Percentiles rank a stretch among this genome's conserved stretches.
phyloP scores from a whole-genome alignment of 306 rosid species.

The Cucumis sativus region Cucumber_9930_V3 NC_026659.2:26078501-26079000 shows the following conservation, averaged over 20 bases:
- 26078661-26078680: conserved; percentile 80
- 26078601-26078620: conserved; percentile 86
- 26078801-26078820: not conserved
- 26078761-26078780: conserved; percentile 42
- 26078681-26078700: conserved; percentile 73
- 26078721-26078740: conserved; percentile 98
- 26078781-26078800: not conserved
- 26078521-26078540: not conserved
- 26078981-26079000: conserved; percentile 28
- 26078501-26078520: not conserved
- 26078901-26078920: conserved; percentile 94
- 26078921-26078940: conserved; percentile 77
- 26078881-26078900: conserved; percentile 95
- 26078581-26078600: conserved; percentile 88
- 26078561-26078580: conserved; percentile 43
- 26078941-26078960: conserved; percentile 65
- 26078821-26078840: not conserved
- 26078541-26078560: not conserved
- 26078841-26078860: conserved; percentile 32
- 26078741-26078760: conserved; percentile 96
- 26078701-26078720: conserved; percentile 88
- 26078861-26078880: conserved; percentile 89
- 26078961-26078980: conserved; percentile 97
- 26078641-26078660: conserved; percentile 88
- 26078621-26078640: conserved; percentile 57